phyloP scores from a whole-genome alignment of 1,139 yeast species.

The Candida tetrigidarum region DNA sequence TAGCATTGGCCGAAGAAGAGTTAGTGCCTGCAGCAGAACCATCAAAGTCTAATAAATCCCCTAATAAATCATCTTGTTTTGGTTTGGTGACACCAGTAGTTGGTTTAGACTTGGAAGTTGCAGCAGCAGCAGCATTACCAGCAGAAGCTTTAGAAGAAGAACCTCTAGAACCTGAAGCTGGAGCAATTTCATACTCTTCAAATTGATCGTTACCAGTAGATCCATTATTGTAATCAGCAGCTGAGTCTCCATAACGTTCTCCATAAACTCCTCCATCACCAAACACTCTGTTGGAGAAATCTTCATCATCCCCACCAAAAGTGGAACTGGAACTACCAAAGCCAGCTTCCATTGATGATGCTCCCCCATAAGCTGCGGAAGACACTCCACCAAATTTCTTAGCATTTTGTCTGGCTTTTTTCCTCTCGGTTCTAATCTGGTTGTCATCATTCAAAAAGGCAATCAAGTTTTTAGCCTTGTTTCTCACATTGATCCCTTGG shows the following conservation, averaged over 20 bases:
- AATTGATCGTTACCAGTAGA: conserved; percentile 45
- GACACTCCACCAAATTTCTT: conserved; percentile 80
- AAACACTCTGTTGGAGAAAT: conserved; percentile 59
- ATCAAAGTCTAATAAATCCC: conserved; percentile 61
- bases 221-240: conserved; percentile 47
- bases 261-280: conserved; percentile 87
- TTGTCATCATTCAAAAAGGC: conserved; percentile 77
- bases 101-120: conserved; percentile 16
- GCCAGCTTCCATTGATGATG: conserved; percentile 31
- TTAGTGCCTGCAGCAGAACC: conserved; percentile 26
- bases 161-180: conserved; percentile 27
- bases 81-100: conserved; percentile 23
- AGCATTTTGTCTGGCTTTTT: conserved; percentile 82
- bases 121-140: conserved; percentile 47
- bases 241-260: conserved; percentile 63
- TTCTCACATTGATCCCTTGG: conserved; percentile 95
- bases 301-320: conserved; percentile 39
- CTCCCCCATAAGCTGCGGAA: conserved; percentile 41
- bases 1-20: conserved; percentile 2
- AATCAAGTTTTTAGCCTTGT: conserved; percentile 79
- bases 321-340: conserved; percentile 7
- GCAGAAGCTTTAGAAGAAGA: conserved; percentile 43
- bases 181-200: conserved; percentile 70
- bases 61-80: conserved; percentile 46
- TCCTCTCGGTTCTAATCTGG: conserved; percentile 80